Evolutionary conservation across 345 rosid genomes (phyloP), one percentile per base, ranked within the genome.

Genomic region (Moricandia arvensis): DNA sequence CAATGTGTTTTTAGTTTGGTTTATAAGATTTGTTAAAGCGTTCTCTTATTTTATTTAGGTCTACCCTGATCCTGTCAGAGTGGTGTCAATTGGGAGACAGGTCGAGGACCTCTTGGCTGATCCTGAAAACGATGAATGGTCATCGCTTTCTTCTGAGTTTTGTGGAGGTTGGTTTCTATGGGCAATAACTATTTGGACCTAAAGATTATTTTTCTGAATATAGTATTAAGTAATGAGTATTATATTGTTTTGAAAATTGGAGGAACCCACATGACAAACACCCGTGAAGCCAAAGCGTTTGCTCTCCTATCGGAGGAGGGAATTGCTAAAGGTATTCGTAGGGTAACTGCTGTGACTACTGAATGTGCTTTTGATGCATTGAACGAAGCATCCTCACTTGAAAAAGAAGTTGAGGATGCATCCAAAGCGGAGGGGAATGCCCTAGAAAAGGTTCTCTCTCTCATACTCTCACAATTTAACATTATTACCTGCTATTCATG

Each of bases 241-340:
- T 31, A 34, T 59, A 63, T 74, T 61, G 41, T 49, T 21, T 73
- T 55, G 38, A 74, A 63, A 30, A 53, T 61, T 77, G 11, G 57
- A 94, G 99, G 97, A 57, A 95, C 97, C 27, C 97, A 92, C 81
- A 82, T 92, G 74, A 73, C 97, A 82, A 95, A 95, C 70, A 95
- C 97, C 0, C 81, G 85, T 8, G 98, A 95, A 83, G 98, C 99
- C 30, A 87, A 89, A 80, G 92, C 91, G 45, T 95, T 95, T 73
- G 99, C 93, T 81, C 91, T 95, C 81, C 77, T 92, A 60, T 87
- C 96, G 0, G 96, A 95, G 87, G 97, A 95, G 86, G 97, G 94
- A 37, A 87, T 95, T 79, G 94, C 94, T 49, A 92, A 88, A 86
- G 97, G 98, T 73, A 78, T 95, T 33, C 69, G 97, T 57, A 87